Conservation (phyloP, 169 alveolate genomes). For the Eimeria zaria region DNA sequence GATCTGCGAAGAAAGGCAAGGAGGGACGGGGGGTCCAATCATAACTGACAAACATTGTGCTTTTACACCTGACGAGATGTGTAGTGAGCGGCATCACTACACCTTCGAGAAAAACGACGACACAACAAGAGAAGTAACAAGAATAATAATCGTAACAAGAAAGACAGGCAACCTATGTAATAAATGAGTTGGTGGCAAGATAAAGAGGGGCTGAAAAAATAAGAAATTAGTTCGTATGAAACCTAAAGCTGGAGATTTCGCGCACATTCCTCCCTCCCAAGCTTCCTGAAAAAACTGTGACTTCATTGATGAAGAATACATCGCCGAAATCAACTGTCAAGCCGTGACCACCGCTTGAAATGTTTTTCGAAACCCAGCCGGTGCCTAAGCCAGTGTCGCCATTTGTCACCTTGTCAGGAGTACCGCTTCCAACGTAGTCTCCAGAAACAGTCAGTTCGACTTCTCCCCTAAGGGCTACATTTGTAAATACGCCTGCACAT, state of each 20-base stretch:
- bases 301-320: slow-evolving; percentile 50
- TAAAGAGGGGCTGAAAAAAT: background rate
- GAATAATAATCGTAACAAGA: too few relatives aligned
- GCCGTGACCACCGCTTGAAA: slow-evolving; percentile 18
- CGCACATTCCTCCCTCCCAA: slow-evolving; percentile 19
- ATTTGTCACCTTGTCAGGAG: slow-evolving; percentile 63
- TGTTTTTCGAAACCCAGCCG: slow-evolving; percentile 74
- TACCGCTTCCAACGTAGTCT: slow-evolving; percentile 65
- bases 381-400: slow-evolving; percentile 25
- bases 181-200: too few relatives aligned
- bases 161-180: too few relatives aligned
- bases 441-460: slow-evolving; percentile 10
- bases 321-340: slow-evolving; percentile 44
- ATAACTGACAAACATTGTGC: background rate
- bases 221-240: background rate
- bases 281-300: slow-evolving; percentile 39
- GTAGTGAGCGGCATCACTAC: background rate
- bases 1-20: background rate
- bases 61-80: background rate
- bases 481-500: slow-evolving; percentile 17
- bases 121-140: too few relatives aligned
- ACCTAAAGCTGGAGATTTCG: background rate
- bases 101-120: too few relatives aligned
- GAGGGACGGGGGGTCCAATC: background rate
- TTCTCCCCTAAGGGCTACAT: slow-evolving; percentile 6